These are phyloP conservation scores for Pleochaeta shiraiana DNA, from an alignment of 2,329 filamentous ascomycete genomes.

Conservation along the genomic window DNA sequence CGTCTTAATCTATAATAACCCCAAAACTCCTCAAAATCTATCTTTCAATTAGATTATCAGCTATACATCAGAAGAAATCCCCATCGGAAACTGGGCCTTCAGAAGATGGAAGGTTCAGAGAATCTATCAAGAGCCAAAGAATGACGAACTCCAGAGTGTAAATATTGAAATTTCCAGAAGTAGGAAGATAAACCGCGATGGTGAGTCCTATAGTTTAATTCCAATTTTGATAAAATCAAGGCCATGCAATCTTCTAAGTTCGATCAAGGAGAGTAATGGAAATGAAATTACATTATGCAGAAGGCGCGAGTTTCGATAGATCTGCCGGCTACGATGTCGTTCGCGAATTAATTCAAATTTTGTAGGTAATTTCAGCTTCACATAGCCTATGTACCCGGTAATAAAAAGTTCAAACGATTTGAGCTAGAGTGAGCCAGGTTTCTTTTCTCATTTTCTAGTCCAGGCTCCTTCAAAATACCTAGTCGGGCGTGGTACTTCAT, in stretches of 20 bases:
- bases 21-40: background rate
- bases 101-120: background rate
- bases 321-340: background rate
- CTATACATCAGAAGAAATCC: background rate
- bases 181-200: background rate
- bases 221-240: background rate
- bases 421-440: too few relatives aligned
- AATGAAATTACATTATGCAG: background rate
- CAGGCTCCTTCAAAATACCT: background rate
- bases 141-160: background rate
- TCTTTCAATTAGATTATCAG: background rate
- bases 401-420: background rate
- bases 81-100: background rate
- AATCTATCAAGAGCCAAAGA: conserved; percentile 1
- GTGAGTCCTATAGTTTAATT: background rate
- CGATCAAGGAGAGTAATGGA: background rate
- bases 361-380: background rate
- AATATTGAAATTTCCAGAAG: background rate
- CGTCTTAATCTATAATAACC: background rate
- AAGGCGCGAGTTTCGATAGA: background rate
- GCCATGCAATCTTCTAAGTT: background rate
- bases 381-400: background rate
- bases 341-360: background rate
- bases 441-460: background rate
- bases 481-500: background rate